These are phyloP conservation scores for Stentor coeruleus DNA, from an alignment of 73 alveolate genomes.

Conservation along the genomic window DNA sequence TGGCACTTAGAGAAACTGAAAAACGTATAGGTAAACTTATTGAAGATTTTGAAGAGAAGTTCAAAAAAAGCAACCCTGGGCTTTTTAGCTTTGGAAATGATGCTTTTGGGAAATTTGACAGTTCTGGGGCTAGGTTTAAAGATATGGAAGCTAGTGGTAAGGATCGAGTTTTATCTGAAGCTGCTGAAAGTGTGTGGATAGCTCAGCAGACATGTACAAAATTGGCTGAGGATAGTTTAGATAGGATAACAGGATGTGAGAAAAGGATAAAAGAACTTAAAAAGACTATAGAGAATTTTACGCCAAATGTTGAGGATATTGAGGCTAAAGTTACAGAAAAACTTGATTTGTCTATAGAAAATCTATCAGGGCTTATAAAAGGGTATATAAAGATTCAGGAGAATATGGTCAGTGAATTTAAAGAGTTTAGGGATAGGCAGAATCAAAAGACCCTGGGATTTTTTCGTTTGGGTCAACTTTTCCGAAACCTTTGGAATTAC, in stretches of 20 bases:
- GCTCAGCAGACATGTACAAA: constrained; percentile 22
- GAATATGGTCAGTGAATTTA: background rate
- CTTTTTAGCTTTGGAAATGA: background rate
- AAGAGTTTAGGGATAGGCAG: background rate
- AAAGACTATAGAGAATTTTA: constrained; percentile 10
- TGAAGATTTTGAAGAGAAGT: background rate
- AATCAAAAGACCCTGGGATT: background rate
- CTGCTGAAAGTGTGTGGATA: constrained; percentile 13
- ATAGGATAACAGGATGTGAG: background rate
- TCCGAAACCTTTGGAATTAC: background rate
- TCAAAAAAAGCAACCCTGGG: background rate
- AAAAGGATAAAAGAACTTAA: constrained; percentile 8
- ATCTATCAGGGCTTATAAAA: background rate
- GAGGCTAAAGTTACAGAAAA: constrained; percentile 3
- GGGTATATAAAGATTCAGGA: constrained; percentile 11
- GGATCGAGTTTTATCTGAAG: background rate
- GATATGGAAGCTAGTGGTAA: background rate
- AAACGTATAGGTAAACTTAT: background rate
- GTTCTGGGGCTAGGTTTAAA: too few species aligned
- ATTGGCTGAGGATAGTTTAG: background rate
- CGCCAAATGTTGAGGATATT: background rate
- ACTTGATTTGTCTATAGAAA: constrained; percentile 7
- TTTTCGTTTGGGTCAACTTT: background rate
- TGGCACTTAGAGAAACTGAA: background rate
- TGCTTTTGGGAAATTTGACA: too few species aligned